Evolutionary conservation across 257 asterid species (phyloP).

Genomic region (Vinca minor): DNA sequence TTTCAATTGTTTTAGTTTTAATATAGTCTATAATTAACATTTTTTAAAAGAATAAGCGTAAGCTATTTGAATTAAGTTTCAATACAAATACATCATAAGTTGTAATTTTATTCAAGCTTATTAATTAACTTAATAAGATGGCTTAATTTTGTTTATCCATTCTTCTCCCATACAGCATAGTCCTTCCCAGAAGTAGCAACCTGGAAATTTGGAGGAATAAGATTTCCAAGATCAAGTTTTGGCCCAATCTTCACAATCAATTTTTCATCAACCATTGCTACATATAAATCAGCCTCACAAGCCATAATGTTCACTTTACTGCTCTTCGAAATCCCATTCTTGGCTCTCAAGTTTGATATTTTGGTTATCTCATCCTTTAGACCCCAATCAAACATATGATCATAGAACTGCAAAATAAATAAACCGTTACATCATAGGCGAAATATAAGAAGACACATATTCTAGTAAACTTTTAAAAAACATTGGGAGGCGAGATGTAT

Average conservation of each 20-base stretch:
- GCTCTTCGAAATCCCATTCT: slow-evolving; percentile 45
- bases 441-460: too few species aligned
- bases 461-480: too few species aligned
- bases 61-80: too few species aligned
- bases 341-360: slow-evolving; percentile 34
- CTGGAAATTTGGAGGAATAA: slow-evolving; percentile 46
- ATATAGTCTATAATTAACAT: too few species aligned
- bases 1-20: too few species aligned
- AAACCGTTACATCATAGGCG: too few species aligned
- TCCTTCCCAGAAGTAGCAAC: slow-evolving; percentile 45
- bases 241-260: slow-evolving; percentile 61
- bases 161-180: slow-evolving; percentile 63
- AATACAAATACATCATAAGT: too few species aligned
- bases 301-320: slow-evolving; percentile 68
- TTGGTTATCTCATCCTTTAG: slow-evolving; percentile 48
- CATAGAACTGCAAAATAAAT: slow-evolving; percentile 56
- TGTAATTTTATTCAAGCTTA: too few species aligned
- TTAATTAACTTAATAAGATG: too few species aligned
- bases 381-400: slow-evolving; percentile 72
- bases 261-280: slow-evolving; percentile 56
- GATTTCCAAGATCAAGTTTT: slow-evolving; percentile 45
- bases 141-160: neutral
- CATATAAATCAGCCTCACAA: slow-evolving; percentile 57
- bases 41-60: too few species aligned
- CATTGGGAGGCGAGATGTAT: too few species aligned